Evolutionary conservation across 148 eudicot species (phyloP).

Genomic region (Rhododendron mucronatum): DNA sequence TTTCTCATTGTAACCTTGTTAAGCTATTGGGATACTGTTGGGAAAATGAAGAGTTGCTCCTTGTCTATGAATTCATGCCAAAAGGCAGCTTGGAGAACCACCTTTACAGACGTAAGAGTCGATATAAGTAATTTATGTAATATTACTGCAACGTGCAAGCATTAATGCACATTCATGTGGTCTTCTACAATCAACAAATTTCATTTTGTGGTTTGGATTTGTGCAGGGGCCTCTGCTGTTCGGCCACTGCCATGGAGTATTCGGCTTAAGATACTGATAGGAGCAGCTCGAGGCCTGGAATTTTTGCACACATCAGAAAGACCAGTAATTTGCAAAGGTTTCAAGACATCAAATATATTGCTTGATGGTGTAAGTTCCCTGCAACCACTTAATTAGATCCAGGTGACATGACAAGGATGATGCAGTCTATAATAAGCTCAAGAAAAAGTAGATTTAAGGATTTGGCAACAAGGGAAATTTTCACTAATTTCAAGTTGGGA

Average conservation of each 20-base stretch:
- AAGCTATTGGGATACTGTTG: slow-evolving; percentile 74
- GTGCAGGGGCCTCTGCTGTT: slow-evolving; percentile 61
- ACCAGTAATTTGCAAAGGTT: slow-evolving; percentile 65
- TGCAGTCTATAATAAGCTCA: not conserved
- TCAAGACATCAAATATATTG: slow-evolving; percentile 79
- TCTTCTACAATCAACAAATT: too few species aligned
- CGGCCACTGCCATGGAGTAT: slow-evolving; percentile 89
- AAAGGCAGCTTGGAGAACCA: slow-evolving; percentile 84
- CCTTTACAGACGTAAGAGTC: slow-evolving; percentile 70
- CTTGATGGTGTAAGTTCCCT: slow-evolving; percentile 56
- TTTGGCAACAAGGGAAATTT: not conserved
- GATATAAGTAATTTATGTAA: not conserved
- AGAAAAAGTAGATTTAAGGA: not conserved
- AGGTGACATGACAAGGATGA: not conserved
- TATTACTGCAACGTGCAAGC: not conserved
- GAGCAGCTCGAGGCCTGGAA: slow-evolving; percentile 80
- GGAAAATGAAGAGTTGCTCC: slow-evolving; percentile 59
- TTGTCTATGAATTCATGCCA: slow-evolving; percentile 78
- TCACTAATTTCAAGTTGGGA: not conserved
- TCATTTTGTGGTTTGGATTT: not conserved
- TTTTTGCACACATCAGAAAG: slow-evolving; percentile 63
- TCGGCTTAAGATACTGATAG: slow-evolving; percentile 64
- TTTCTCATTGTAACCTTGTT: slow-evolving; percentile 80
- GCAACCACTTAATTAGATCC: not conserved
- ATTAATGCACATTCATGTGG: not conserved